Conservation (phyloP, 2,329 filamentous ascomycete species). For the Cytospora leucostoma region DNA sequence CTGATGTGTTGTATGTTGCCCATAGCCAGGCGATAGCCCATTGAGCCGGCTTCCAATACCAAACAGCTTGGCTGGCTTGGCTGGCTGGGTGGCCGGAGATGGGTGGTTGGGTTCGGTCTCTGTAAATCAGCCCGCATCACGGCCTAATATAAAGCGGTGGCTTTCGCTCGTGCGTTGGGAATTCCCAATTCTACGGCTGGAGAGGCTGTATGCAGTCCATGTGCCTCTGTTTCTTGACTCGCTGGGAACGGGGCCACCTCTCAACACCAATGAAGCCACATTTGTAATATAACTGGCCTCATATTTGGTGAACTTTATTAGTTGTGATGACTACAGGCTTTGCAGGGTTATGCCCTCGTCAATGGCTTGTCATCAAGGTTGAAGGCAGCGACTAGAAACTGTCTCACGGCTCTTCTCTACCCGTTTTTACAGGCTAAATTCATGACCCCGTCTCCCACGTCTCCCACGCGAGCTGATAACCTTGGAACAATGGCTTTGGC, state of each 20-base stretch:
- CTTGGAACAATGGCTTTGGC: not conserved
- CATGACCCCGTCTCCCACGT: not conserved
- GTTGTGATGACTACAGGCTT: not conserved
- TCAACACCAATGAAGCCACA: not conserved
- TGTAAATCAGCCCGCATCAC: too few species aligned
- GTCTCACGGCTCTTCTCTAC: too few species aligned
- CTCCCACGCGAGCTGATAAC: not conserved
- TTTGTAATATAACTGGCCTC: not conserved
- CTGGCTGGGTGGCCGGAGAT: too few species aligned
- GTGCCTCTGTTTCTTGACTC: not conserved
- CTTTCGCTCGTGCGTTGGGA: too few species aligned
- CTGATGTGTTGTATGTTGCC: constrained; percentile 4
- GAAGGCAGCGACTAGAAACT: too few species aligned
- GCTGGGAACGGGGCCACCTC: not conserved
- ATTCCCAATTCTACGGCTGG: not conserved
- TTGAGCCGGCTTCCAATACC: constrained; percentile 5
- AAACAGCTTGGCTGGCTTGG: too few species aligned
- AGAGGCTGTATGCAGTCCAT: not conserved
- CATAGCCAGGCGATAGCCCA: constrained; percentile 13
- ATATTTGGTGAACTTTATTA: not conserved
- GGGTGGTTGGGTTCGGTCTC: too few species aligned
- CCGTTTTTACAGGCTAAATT: too few species aligned
- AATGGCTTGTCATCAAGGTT: too few species aligned
- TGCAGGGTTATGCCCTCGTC: not conserved
- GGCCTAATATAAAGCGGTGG: too few species aligned